A percentile compares a stretch with the other conserved stretches of the same genome.
These are phyloP conservation scores for Zhuliangozyma blackwelliae DNA, from an alignment of 1,139 yeast genomes.

Conservation along the genomic window DNA sequence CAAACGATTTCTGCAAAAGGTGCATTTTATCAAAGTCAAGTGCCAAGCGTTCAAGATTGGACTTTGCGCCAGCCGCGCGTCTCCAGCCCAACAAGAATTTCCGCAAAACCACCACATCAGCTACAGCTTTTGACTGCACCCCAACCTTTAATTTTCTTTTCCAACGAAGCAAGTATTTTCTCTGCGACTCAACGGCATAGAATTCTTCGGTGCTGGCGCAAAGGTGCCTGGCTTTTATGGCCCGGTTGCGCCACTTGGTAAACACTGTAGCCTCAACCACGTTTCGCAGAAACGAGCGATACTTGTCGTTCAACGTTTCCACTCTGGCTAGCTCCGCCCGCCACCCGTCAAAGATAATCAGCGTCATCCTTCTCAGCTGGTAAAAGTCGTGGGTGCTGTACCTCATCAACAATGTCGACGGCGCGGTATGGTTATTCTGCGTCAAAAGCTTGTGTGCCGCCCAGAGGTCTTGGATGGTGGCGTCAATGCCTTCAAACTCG, in stretches of 20 bases:
- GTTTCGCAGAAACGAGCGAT: background rate
- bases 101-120: background rate
- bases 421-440: background rate
- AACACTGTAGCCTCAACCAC: slow-evolving; percentile 1
- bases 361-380: background rate
- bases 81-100: background rate
- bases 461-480: background rate
- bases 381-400: slow-evolving; percentile 8
- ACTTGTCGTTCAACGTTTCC: background rate
- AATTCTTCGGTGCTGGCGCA: slow-evolving; percentile 1
- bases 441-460: background rate
- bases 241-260: background rate
- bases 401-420: slow-evolving; percentile 8
- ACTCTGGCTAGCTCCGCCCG: slow-evolving; percentile 3
- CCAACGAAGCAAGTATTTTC: slow-evolving; percentile 3
- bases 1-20: no score
- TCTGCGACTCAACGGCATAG: background rate
- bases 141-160: background rate
- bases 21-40: no score
- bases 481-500: slow-evolving; percentile 12
- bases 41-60: no score
- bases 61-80: no score
- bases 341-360: slow-evolving; percentile 11
- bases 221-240: background rate
- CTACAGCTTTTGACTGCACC: background rate